These are phyloP conservation scores for Tuber brumale DNA, from an alignment of 495 filamentous ascomycete genomes.

Conservation along the genomic window DNA sequence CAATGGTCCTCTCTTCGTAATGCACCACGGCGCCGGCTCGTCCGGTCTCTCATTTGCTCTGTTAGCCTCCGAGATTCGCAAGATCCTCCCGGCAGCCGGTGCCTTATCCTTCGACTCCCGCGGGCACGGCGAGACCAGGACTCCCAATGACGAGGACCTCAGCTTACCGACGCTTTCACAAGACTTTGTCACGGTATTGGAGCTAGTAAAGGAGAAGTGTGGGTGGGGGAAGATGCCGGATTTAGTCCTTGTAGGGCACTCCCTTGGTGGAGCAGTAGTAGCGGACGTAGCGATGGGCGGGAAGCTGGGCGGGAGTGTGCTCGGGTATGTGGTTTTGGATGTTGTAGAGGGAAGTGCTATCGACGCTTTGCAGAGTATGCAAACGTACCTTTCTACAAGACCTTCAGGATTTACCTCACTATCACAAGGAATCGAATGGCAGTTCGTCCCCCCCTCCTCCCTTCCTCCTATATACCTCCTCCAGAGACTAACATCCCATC, in stretches of 20 bases:
- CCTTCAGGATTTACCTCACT: constrained; percentile 69
- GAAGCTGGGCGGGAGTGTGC: constrained; percentile 57
- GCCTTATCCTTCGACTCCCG: constrained; percentile 78
- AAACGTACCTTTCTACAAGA: constrained; percentile 77
- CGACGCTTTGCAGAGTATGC: constrained; percentile 93
- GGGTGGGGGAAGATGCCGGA: constrained; percentile 66
- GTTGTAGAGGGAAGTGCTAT: constrained; percentile 84
- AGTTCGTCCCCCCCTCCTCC: constrained; percentile 49
- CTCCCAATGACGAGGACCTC: constrained; percentile 51
- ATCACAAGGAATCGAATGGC: constrained; percentile 83
- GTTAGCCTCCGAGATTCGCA: constrained; percentile 68
- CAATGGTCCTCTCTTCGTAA: constrained; percentile 72
- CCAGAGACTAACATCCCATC: constrained; percentile 4
- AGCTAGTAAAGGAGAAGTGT: constrained; percentile 57
- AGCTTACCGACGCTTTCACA: constrained; percentile 61
- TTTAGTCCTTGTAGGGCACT: constrained; percentile 84
- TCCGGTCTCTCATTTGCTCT: constrained; percentile 82
- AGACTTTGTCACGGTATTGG: constrained; percentile 66
- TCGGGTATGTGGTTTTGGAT: constrained; percentile 88
- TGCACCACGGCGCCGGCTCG: constrained; percentile 85
- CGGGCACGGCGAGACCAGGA: constrained; percentile 71
- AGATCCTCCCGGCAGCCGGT: constrained; percentile 70
- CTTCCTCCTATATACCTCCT: background rate
- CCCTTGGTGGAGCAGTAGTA: constrained; percentile 89
- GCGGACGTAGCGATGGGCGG: constrained; percentile 69